These are phyloP conservation scores for Holtermannia corniformis DNA, from an alignment of 768 basidiomycete species.

Conservation along the genomic window DNA sequence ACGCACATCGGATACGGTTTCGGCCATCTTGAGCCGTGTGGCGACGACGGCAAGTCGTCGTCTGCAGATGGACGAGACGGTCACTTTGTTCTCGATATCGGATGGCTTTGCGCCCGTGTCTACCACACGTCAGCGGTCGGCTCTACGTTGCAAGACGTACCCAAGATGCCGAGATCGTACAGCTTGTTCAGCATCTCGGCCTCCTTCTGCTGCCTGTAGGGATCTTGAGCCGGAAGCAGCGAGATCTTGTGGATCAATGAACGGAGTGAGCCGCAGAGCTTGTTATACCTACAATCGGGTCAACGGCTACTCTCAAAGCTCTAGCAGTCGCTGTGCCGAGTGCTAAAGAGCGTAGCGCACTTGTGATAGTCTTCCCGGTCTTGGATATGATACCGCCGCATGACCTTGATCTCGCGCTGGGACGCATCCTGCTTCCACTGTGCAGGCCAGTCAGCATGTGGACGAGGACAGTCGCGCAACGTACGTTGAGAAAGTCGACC, in stretches of 20 bases:
- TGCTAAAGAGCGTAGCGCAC: slow-evolving; percentile 40
- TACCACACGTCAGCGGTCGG: slow-evolving; percentile 2
- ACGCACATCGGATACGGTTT: slow-evolving; percentile 86
- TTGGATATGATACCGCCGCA: slow-evolving; percentile 92
- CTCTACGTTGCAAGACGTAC: slow-evolving; percentile 11
- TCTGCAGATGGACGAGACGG: slow-evolving; percentile 88
- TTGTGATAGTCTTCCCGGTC: slow-evolving; percentile 90
- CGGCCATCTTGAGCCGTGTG: slow-evolving; percentile 86
- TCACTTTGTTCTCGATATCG: slow-evolving; percentile 87
- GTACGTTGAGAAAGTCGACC: slow-evolving; percentile 89
- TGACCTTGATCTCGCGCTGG: slow-evolving; percentile 80
- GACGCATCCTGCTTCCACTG: slow-evolving; percentile 97
- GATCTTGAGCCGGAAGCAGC: slow-evolving; percentile 77
- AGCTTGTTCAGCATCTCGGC: slow-evolving; percentile 80
- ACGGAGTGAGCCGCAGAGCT: slow-evolving; percentile 76
- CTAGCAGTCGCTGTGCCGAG: neutral
- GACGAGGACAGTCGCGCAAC: slow-evolving; percentile 24
- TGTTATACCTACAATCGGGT: slow-evolving; percentile 65
- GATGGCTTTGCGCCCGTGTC: slow-evolving; percentile 77
- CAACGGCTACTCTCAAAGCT: neutral
- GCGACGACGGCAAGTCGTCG: slow-evolving; percentile 84
- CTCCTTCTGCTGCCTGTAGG: slow-evolving; percentile 76
- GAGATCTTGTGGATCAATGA: slow-evolving; percentile 78
- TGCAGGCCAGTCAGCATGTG: neutral
- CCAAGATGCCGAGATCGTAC: slow-evolving; percentile 90